Evolutionary conservation across 1,139 yeast species (phyloP), one percentile per base, ranked within the genome.

Genomic region (Lodderomyces pseudojiufengensis): DNA sequence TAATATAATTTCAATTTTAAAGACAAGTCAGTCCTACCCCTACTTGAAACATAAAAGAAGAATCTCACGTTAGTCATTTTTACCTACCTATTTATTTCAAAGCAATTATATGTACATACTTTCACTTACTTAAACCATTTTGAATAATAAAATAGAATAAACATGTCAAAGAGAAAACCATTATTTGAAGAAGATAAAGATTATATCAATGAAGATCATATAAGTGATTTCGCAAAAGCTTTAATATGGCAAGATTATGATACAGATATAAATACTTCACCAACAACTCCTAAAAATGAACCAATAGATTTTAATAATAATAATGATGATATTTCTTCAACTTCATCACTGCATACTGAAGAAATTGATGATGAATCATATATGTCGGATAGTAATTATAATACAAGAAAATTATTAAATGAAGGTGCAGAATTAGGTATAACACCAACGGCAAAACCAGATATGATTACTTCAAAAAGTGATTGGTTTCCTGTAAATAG

Each of bases 401-500:
- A 15, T 21, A 32, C 20, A 4, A 15, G 28, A 24, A 25, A 10
- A 23, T 33, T 14, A 24, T 29, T 26, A 23, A 24, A 18, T 34
- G 33, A 40, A 35, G 27, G 36, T 31, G 31, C 26, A 27, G 37
- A 37, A 21, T 16, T 39, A 4, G 40, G 40, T 20, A 21, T 24
- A 24, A 10, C 27, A 4, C 33, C 40, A 16, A n/a, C 36, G 7
- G 22, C 37, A 18, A 48, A 44, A 36, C 63, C 59, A 2, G 61
- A 52, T 36, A 46, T 67, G 47, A 80, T 82, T 34, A 55, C 75
- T 0, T 79, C 87, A 3, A 71, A 73, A 46, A 76, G 74, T 45
- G 88, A 82, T 52, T 81, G 88, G 90, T 74, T 74, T 13, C 88
- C 88, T 0, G 61, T 79, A 3, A 63, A 69, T 29, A 57, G 44